Percentiles rank a stretch among this genome's conserved stretches.
Evolutionary conservation across 441 rosid species (phyloP).

Genomic region (Gossypium schwendimanii): DNA sequence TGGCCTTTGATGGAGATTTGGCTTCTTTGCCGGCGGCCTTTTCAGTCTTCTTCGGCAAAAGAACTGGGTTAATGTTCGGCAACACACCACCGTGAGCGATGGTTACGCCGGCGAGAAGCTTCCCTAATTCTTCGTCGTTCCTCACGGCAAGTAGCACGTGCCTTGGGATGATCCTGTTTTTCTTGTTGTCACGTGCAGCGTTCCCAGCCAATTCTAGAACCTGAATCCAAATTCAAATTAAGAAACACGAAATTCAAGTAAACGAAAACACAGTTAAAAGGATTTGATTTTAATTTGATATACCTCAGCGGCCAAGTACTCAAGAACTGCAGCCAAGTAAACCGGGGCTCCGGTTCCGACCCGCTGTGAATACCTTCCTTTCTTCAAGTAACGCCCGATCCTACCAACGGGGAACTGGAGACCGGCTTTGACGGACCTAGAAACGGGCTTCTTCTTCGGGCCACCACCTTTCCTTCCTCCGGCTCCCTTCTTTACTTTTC

Average conservation of each 20-base stretch:
- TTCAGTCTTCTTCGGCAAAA: constrained; percentile 40
- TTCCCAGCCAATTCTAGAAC: constrained; percentile 55
- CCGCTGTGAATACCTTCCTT: constrained; percentile 19
- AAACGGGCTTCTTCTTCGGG: constrained; percentile 13
- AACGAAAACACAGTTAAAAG: background rate
- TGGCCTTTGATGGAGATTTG: constrained; percentile 40
- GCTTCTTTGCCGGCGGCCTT: constrained; percentile 19
- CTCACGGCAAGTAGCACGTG: constrained; percentile 47
- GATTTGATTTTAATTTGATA: background rate
- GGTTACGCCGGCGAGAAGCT: constrained; percentile 43
- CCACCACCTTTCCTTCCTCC: constrained; percentile 17
- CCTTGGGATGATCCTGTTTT: constrained; percentile 48
- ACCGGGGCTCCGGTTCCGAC: constrained; percentile 24
- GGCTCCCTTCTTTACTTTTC: constrained; percentile 11
- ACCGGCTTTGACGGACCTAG: constrained; percentile 11
- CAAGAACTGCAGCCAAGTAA: constrained; percentile 22
- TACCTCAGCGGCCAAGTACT: constrained; percentile 27
- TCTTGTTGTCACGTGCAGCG: constrained; percentile 59
- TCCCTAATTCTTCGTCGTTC: constrained; percentile 55
- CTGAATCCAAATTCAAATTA: constrained; percentile 10
- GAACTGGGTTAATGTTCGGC: constrained; percentile 42
- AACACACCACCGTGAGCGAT: constrained; percentile 49
- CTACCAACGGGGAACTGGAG: constrained; percentile 18
- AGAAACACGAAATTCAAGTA: background rate
- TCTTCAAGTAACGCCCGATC: constrained; percentile 21